phyloP scores from a whole-genome alignment of 768 basidiomycete genomes.

The Trametes meyenii region DNA sequence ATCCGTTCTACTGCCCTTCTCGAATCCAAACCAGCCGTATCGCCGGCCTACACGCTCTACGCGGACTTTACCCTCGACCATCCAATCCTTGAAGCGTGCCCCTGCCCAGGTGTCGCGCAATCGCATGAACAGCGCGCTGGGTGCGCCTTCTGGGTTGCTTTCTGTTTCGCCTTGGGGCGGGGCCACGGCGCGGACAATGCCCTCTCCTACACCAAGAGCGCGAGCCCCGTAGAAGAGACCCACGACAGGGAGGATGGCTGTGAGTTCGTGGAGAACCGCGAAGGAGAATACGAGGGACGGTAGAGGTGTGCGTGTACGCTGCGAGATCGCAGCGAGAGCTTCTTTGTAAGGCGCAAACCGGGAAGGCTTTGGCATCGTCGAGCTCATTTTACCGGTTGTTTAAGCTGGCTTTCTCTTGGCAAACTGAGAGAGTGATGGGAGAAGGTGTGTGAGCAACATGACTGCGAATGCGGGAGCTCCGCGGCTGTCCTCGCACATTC shows the following conservation, averaged over 20 bases:
- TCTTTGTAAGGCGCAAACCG: constrained; percentile 53
- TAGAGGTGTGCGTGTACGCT: constrained; percentile 72
- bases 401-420: constrained; percentile 11
- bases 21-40: constrained; percentile 82
- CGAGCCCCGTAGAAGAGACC: constrained; percentile 74
- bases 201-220: constrained; percentile 68
- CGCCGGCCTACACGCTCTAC: constrained; percentile 69
- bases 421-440: neutral
- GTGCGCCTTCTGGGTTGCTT: neutral
- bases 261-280: constrained; percentile 81
- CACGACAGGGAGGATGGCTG: constrained; percentile 76
- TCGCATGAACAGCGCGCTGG: constrained; percentile 11
- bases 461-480: too few relatives aligned
- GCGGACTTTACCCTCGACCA: constrained; percentile 77
- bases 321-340: constrained; percentile 61
- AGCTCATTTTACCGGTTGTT: constrained; percentile 19
- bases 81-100: constrained; percentile 49
- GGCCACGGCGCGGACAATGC: constrained; percentile 47
- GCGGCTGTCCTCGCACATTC: too few relatives aligned
- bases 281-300: constrained; percentile 81
- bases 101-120: constrained; percentile 43
- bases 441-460: neutral
- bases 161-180: neutral
- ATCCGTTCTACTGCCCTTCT: constrained; percentile 42
- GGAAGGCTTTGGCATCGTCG: constrained; percentile 19